phyloP scores from a whole-genome alignment of 2,329 filamentous ascomycete species.

The Alternaria sp. region DNA sequence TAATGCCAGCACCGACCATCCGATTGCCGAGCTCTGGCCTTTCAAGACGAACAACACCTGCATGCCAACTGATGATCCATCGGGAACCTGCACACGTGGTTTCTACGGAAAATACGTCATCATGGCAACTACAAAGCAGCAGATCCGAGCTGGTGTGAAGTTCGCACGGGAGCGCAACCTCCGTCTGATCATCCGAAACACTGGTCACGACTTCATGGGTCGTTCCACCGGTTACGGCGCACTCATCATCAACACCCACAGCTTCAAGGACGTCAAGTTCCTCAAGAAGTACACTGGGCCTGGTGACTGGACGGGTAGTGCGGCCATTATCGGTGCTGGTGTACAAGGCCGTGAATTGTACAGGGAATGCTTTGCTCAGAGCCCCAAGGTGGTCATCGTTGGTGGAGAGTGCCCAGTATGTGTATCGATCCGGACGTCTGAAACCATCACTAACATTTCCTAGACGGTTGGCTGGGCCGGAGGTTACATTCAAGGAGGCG shows the following conservation, averaged over 20 bases:
- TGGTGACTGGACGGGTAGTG: slow-evolving; percentile 44
- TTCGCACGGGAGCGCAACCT: slow-evolving; percentile 46
- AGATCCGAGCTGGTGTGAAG: slow-evolving; percentile 47
- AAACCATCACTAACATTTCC: slow-evolving; percentile 7
- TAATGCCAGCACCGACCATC: slow-evolving; percentile 39
- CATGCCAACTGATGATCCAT: slow-evolving; percentile 36
- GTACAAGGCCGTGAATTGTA: slow-evolving; percentile 48
- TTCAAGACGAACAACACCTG: slow-evolving; percentile 48
- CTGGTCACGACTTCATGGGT: slow-evolving; percentile 50
- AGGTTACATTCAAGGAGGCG: slow-evolving; percentile 56
- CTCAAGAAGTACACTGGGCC: slow-evolving; percentile 42
- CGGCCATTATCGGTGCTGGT: slow-evolving; percentile 45
- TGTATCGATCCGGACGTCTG: background rate
- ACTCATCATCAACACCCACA: slow-evolving; percentile 50
- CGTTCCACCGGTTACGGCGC: slow-evolving; percentile 47
- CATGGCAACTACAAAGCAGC: slow-evolving; percentile 42
- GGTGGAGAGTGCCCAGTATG: slow-evolving; percentile 50
- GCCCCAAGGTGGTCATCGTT: slow-evolving; percentile 45
- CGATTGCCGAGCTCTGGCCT: slow-evolving; percentile 46
- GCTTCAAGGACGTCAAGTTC: slow-evolving; percentile 46
- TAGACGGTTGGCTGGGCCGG: slow-evolving; percentile 53
- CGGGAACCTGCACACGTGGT: slow-evolving; percentile 40
- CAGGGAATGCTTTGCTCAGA: slow-evolving; percentile 40
- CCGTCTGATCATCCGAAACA: slow-evolving; percentile 47
- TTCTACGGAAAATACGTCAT: slow-evolving; percentile 48